Evolutionary conservation across 2,329 filamentous ascomycete genomes (phyloP).

Genomic region (Stagonosporopsis rhizophila): DNA sequence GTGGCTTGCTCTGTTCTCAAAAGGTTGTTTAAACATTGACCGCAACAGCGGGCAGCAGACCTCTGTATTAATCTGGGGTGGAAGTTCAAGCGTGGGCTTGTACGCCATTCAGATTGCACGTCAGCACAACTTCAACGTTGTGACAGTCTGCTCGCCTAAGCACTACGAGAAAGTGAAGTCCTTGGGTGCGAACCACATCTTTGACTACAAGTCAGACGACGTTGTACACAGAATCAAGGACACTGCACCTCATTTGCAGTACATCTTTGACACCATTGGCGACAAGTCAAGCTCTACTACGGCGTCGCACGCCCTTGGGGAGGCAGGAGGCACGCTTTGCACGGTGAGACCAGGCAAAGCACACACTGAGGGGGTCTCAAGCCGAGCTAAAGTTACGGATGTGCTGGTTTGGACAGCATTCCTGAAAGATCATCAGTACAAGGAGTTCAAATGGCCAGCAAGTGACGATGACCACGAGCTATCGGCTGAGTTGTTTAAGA

Average conservation of each 20-base stretch:
- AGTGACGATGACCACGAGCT: constrained; percentile 50
- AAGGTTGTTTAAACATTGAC: constrained; percentile 46
- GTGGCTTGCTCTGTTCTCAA: constrained; percentile 52
- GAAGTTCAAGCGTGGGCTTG: constrained; percentile 47
- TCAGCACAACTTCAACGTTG: constrained; percentile 16
- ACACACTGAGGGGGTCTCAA: constrained; percentile 47
- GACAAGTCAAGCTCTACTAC: constrained; percentile 44
- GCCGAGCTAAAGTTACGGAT: constrained; percentile 48
- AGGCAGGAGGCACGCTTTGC: constrained; percentile 38
- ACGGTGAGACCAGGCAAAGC: constrained; percentile 54
- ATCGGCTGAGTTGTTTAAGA: constrained; percentile 48
- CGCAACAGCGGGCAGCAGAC: constrained; percentile 20
- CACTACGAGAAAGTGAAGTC: constrained; percentile 25
- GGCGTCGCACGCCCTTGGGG: constrained; percentile 41
- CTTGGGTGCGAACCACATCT: constrained; percentile 20
- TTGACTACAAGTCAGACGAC: constrained; percentile 56
- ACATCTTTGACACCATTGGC: constrained; percentile 57
- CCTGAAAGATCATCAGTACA: constrained; percentile 50
- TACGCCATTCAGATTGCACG: constrained; percentile 29
- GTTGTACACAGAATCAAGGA: constrained; percentile 51
- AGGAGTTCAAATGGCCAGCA: constrained; percentile 49
- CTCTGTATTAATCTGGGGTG: constrained; percentile 53
- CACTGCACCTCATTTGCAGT: constrained; percentile 26
- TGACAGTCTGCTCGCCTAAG: constrained; percentile 24
- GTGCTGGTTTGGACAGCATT: constrained; percentile 56